Evolutionary conservation across 441 rosid species (phyloP), one percentile per base, ranked within the genome.

Genomic region (Erysimum cheiri): DNA sequence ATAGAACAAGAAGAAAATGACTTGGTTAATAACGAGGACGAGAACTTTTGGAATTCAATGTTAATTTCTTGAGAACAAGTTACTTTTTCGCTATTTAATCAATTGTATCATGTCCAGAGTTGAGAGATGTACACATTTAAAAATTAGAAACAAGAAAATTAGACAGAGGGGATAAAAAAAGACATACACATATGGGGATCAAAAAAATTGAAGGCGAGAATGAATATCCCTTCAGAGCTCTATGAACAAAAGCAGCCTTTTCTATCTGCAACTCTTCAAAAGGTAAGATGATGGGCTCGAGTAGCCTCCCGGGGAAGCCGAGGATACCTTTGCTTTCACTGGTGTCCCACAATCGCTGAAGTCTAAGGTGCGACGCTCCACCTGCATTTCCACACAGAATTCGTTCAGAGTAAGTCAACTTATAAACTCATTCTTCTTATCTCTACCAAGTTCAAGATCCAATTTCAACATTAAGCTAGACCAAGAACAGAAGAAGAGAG

Each of bases 261-360:
- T 52, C 81, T 86, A 95, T 78, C 99, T 90, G 95, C 85, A 95
- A 79, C 89, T 80, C 82, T 90, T 95, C 80, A 90, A 71, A 60
- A 95, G 84, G 80, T 87, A 84, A 40, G 98, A 82, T 46, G 92
- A 86, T n/a, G 98, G 91, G 52, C 97, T 90, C 17, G 92, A 79
- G 32, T 78, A 77, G 13, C 76, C 14, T 2, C 80, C 77, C 0
- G 83, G 79, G 28, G 94, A 33, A 75, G 44, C 6, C 73, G 80
- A 37, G 75, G 81, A 71, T 80, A 85, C 94, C 39, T 57, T 80
- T 44, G 77, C 80, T 75, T 83, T 88, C 63, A 75, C 88, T 0
- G 98, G 99, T 39, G 92, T 87, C 63, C 80, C 96, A 22, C 99
- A 96, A 65, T 92, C 97, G 43, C 96, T 96, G 76, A 96, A 96